phyloP scores from a whole-genome alignment of 2,329 filamentous ascomycete species.

The Phaeosphaeria sp. region DNA sequence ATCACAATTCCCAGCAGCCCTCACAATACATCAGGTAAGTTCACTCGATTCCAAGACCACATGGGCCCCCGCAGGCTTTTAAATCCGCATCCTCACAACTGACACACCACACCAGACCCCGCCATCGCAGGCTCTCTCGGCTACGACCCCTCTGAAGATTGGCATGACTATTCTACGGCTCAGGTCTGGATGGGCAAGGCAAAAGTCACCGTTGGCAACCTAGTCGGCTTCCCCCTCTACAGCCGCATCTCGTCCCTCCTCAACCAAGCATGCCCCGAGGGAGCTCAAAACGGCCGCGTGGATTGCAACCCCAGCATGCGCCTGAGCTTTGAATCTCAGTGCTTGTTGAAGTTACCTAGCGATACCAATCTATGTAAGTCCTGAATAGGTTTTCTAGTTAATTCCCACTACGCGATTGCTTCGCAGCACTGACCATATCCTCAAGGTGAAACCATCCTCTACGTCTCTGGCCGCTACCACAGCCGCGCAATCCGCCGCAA shows the following conservation, averaged over 20 bases:
- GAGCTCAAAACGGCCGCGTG: too few species aligned
- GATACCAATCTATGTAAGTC: background rate
- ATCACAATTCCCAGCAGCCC: too few species aligned
- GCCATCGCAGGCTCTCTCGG: background rate
- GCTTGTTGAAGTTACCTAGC: background rate
- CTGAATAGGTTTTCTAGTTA: background rate
- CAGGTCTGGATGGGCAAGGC: constrained; percentile 5
- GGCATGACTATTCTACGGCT: constrained; percentile 1
- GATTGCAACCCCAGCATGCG: too few species aligned
- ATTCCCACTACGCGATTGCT: background rate
- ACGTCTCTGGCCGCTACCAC: background rate
- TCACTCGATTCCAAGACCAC: too few species aligned
- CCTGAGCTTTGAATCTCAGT: background rate
- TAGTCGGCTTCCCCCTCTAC: background rate
- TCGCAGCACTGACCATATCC: background rate
- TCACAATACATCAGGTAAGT: too few species aligned
- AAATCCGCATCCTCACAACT: too few species aligned
- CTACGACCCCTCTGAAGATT: constrained; percentile 4
- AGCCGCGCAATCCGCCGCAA: background rate
- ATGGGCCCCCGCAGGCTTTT: too few species aligned
- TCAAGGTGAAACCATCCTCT: background rate
- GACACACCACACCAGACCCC: too few species aligned
- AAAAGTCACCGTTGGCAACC: background rate
- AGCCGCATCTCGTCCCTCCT: too few species aligned
- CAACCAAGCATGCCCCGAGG: too few species aligned